A percentile compares a stretch with the other conserved stretches of the same genome.
Conservation (phyloP, 768 basidiomycete species). For the Calocera cornea region DNA sequence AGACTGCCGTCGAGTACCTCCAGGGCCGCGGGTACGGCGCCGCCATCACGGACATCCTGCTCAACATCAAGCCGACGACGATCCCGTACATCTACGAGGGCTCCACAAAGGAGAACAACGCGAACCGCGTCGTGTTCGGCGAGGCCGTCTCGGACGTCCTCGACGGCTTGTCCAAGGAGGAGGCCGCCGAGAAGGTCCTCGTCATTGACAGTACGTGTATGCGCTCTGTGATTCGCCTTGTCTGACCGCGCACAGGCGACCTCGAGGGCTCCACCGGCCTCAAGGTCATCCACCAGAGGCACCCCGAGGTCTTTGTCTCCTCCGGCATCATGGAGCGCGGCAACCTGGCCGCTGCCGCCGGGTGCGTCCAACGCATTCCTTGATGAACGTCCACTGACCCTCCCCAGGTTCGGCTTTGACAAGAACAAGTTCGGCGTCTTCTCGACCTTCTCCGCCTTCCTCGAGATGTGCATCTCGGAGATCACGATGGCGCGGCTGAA, state of each 20-base stretch:
- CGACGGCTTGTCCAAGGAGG: slow-evolving; percentile 60
- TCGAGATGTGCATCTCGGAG: slow-evolving; percentile 83
- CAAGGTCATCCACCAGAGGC: slow-evolving; percentile 77
- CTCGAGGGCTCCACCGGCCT: slow-evolving; percentile 82
- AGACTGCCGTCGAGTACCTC: slow-evolving; percentile 65
- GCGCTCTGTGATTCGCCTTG: not conserved
- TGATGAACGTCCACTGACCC: not conserved
- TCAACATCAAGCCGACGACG: slow-evolving; percentile 45
- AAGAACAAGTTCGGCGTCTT: slow-evolving; percentile 73
- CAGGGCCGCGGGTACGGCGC: slow-evolving; percentile 43
- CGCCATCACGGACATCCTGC: slow-evolving; percentile 39
- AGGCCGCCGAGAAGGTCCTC: slow-evolving; percentile 66
- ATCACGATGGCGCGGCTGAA: slow-evolving; percentile 88
- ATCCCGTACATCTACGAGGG: slow-evolving; percentile 53
- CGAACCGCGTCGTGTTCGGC: slow-evolving; percentile 73
- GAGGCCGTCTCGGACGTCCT: slow-evolving; percentile 71
- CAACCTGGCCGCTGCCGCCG: slow-evolving; percentile 72
- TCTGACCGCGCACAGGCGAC: slow-evolving; percentile 37
- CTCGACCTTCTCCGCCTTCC: slow-evolving; percentile 82
- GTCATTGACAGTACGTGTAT: slow-evolving; percentile 62
- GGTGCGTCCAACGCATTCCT: slow-evolving; percentile 18
- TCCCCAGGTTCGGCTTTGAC: slow-evolving; percentile 53
- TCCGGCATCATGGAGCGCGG: slow-evolving; percentile 82
- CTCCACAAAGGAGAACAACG: slow-evolving; percentile 57
- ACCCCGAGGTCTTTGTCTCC: slow-evolving; percentile 73